Evolutionary conservation across 164 flowering plant genomes (phyloP), one percentile per base, ranked within the genome.

Genomic region (Macadamia integrifolia): DNA sequence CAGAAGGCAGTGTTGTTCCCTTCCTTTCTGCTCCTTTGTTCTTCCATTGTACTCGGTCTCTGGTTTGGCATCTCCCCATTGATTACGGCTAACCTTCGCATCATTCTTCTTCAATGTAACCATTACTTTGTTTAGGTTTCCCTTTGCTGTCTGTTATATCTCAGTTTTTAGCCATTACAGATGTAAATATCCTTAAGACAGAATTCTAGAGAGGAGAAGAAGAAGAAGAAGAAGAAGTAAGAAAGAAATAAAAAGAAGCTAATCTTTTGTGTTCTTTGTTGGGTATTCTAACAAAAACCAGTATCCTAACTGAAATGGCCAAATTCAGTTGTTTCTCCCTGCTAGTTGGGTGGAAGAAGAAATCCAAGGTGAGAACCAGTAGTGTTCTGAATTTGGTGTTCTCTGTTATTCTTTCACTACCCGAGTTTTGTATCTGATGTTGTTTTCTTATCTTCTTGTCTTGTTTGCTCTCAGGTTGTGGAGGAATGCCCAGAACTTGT

Each of bases 21-120:
- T 17, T 53, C 57, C 17, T 53, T 17, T 14, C n/a, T 53, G 13
- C 57, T 53, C 57, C 57, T 53, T 6, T 53, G 6, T 1, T 53
- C 18, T 14, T 11, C 57, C 17, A 3, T 53, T 53, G 3, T 14
- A 3, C 15, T 53, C 17, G 57, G 13, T 53, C 57, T 49, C 53
- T 49, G 11, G 79, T 85, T 78, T 77, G 86, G 87, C 70, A 80
- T 14, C 81, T 86, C 69, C 98, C 96, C 4, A 70, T 90, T 73
- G 98, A 90, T 77, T 88, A 88, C 66, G 98, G 92, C 90, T 88
- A 83, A 88, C 68, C 44, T 67, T 62, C 69, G 71, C 60, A 23
- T 72, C 58, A 10, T 15, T 9, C 29, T 18, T 31, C 52, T 6
- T 55, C 61, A 53, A 67, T 75, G 69, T 76, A 68, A 73, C 58